A percentile compares a stretch with the other conserved stretches of the same genome.
These are phyloP conservation scores for Cyclotella sp. DNA, from an alignment of 108 stramenopile species.

Conservation along the genomic window DNA sequence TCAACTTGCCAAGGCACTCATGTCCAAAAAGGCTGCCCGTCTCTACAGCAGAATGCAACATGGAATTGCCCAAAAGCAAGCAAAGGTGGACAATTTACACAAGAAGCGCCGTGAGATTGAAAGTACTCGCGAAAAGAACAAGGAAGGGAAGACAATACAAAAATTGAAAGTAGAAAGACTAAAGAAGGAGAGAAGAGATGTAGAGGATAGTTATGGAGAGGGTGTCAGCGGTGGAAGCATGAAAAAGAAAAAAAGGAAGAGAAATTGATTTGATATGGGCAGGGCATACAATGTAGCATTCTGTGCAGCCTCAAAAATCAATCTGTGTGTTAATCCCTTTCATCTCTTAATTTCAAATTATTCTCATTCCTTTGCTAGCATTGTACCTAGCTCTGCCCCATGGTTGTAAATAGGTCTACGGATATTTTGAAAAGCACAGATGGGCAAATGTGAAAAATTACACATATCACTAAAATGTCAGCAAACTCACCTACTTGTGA, in stretches of 20 bases:
- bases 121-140: conserved; percentile 56
- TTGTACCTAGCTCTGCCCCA: too few species aligned
- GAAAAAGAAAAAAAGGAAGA: conserved; percentile 47
- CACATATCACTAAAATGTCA: too few species aligned
- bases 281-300: too few species aligned
- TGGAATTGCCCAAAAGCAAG: conserved; percentile 85
- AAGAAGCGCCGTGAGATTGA: conserved; percentile 79
- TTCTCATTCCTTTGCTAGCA: too few species aligned
- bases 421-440: too few species aligned
- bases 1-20: conserved; percentile 90
- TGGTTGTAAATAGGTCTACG: too few species aligned
- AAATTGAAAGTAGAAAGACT: conserved; percentile 83
- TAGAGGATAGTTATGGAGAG: conserved; percentile 33
- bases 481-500: too few species aligned
- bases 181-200: conserved; percentile 41
- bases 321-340: too few species aligned
- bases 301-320: too few species aligned
- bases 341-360: too few species aligned
- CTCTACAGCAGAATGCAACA: conserved; percentile 95
- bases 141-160: conserved; percentile 61
- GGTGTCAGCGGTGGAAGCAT: conserved; percentile 39
- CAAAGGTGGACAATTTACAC: conserved; percentile 80
- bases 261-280: not conserved
- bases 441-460: too few species aligned
- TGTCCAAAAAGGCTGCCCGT: conserved; percentile 92